Conservation (phyloP, 345 rosid genomes). For the Euphorbia tirucalli region DNA sequence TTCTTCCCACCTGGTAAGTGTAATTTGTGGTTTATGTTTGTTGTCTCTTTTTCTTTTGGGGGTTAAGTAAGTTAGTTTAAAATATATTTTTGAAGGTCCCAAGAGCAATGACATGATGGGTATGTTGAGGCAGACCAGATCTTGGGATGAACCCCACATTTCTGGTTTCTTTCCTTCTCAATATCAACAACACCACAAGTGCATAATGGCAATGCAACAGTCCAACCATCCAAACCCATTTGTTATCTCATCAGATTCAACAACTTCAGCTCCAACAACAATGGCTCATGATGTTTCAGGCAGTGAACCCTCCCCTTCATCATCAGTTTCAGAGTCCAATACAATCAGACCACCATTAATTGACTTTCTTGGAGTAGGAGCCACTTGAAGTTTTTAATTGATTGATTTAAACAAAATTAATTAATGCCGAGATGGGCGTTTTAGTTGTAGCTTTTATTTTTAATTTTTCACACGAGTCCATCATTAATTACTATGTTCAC, state of each 20-base stretch:
- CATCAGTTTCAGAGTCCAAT: conserved; percentile 13
- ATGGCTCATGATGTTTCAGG: conserved; percentile 27
- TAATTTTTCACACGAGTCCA: too few species aligned
- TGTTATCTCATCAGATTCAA: too few species aligned
- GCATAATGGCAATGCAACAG: too few species aligned
- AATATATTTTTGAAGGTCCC: conserved; percentile 33
- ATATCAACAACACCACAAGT: conserved; percentile 11
- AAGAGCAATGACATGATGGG: conserved; percentile 42
- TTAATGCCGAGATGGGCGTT: too few species aligned
- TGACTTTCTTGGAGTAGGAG: conserved; percentile 83
- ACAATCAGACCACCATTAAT: conserved; percentile 44
- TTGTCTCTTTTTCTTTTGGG: too few species aligned
- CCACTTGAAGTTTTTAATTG: conserved; percentile 53
- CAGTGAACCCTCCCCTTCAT: conserved; percentile 27
- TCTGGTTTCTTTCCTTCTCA: conserved; percentile 20
- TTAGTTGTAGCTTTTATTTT: too few species aligned
- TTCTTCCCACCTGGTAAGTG: conserved; percentile 31
- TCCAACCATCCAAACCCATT: too few species aligned
- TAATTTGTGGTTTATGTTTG: too few species aligned
- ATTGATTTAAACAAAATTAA: too few species aligned
- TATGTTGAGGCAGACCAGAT: conserved; percentile 33
- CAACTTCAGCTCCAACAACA: conserved; percentile 27
- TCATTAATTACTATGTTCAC: too few species aligned
- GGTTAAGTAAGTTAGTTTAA: too few species aligned
- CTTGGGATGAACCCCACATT: conserved; percentile 37